These are phyloP conservation scores for Parachaetomium inaequale DNA, from an alignment of 495 filamentous ascomycete species.

Conservation along the genomic window DNA sequence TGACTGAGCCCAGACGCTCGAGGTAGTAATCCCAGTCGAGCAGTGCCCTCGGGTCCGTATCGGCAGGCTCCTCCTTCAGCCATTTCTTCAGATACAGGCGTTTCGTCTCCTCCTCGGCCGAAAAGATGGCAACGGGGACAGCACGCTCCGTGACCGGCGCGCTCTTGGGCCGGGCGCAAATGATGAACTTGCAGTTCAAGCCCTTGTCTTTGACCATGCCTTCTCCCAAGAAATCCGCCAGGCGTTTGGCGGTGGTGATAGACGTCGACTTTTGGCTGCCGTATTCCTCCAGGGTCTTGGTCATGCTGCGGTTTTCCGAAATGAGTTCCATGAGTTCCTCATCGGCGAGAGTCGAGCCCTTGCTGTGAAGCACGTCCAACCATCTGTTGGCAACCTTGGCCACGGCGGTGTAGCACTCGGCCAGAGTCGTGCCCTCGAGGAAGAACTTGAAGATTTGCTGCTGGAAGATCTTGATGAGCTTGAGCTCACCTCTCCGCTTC, in stretches of 20 bases:
- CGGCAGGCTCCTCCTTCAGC: conserved; percentile 87
- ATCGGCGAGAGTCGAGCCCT: conserved; percentile 82
- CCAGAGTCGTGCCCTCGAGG: conserved; percentile 78
- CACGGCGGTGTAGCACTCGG: conserved; percentile 86
- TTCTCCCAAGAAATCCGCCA: conserved; percentile 94
- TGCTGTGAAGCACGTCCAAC: conserved; percentile 88
- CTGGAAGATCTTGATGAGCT: conserved; percentile 99
- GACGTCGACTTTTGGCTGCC: conserved; percentile 93
- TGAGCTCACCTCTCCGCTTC: conserved; percentile 95
- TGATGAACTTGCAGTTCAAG: conserved; percentile 98
- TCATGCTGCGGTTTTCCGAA: conserved; percentile 97
- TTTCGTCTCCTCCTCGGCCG: conserved; percentile 82
- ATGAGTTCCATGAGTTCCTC: conserved; percentile 98
- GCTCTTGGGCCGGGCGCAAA: conserved; percentile 78
- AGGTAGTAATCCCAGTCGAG: conserved; percentile 97
- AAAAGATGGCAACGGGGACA: conserved; percentile 95
- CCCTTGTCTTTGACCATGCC: conserved; percentile 99
- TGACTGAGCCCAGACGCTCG: conserved; percentile 89
- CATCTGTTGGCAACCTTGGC: conserved; percentile 94
- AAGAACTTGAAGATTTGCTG: conserved; percentile 99
- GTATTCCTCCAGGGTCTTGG: conserved; percentile 94
- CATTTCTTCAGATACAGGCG: conserved; percentile 89
- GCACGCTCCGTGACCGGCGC: conserved; percentile 94
- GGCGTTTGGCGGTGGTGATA: conserved; percentile 93
- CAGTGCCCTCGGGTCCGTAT: conserved; percentile 84